phyloP scores from a whole-genome alignment of 345 rosid genomes.

The Physaria fendleri region DNA sequence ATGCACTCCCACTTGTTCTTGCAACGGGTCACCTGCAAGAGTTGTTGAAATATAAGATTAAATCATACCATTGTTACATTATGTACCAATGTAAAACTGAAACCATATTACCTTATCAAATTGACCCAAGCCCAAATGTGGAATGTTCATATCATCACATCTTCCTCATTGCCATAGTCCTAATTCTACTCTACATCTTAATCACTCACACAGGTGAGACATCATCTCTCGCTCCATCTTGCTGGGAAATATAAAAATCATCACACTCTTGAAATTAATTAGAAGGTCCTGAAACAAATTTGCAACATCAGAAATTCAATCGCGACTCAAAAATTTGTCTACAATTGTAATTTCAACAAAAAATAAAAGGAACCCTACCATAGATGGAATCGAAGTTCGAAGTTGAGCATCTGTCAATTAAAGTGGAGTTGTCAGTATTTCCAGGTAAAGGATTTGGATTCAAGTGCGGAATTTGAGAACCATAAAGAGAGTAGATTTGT shows the following conservation, averaged over 20 bases:
- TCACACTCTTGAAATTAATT: not conserved
- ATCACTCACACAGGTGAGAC: not conserved
- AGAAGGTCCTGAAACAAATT: not conserved
- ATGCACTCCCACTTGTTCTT: no score
- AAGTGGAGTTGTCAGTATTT: no score
- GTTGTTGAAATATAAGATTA: no score
- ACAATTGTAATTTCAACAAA: not conserved
- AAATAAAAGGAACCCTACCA: constrained; percentile 6
- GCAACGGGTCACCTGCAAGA: no score
- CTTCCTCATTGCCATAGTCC: constrained; percentile 9
- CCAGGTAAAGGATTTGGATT: not conserved
- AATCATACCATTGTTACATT: not conserved
- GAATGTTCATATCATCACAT: not conserved
- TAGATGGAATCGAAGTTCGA: not conserved
- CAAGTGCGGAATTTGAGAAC: not conserved
- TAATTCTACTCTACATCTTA: constrained; percentile 7
- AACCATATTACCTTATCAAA: constrained; percentile 10
- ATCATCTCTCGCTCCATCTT: not conserved
- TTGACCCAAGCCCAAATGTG: constrained; percentile 8
- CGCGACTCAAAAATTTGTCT: not conserved
- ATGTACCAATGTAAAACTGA: not conserved
- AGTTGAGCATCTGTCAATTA: no score
- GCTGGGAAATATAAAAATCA: not conserved
- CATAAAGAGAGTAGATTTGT: not conserved
- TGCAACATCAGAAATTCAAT: not conserved